A percentile compares a stretch with the other conserved stretches of the same genome.
These are phyloP conservation scores for Globisporangium spinosum DNA, from an alignment of 352 stramenopile species.

Conservation along the genomic window DNA sequence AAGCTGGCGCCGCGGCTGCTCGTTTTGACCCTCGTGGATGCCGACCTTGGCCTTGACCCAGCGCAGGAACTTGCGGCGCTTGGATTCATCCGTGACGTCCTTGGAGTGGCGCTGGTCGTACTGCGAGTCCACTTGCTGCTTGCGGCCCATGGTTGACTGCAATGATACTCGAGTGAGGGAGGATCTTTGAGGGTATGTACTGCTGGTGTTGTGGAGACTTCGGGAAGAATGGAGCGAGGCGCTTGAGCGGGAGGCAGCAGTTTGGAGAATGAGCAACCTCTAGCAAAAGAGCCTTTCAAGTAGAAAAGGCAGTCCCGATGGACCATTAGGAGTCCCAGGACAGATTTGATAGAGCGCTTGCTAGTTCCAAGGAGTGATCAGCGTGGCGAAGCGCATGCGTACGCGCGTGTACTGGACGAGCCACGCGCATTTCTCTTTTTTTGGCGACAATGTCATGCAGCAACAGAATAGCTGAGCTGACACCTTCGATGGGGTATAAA, in stretches of 20 bases:
- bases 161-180: background rate
- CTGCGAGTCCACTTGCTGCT: slow-evolving; percentile 13
- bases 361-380: background rate
- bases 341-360: background rate
- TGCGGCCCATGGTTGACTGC: slow-evolving; percentile 9
- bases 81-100: slow-evolving; percentile 47
- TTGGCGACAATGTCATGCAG: background rate
- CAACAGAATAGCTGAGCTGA: background rate
- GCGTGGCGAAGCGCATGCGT: background rate
- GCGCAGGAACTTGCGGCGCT: slow-evolving; percentile 56
- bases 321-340: background rate
- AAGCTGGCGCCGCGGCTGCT: slow-evolving; percentile 6
- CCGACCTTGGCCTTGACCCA: slow-evolving; percentile 61
- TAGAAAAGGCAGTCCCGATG: background rate
- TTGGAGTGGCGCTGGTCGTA: slow-evolving; percentile 37
- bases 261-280: slow-evolving; percentile 3
- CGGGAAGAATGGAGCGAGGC: background rate
- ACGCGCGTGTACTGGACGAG: background rate
- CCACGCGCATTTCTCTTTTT: background rate
- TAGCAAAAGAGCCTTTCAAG: background rate
- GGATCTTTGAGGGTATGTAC: background rate
- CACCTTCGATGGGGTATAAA: background rate
- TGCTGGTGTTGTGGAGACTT: background rate
- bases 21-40: slow-evolving; percentile 19
- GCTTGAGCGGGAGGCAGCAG: background rate